Evolutionary conservation across 73 alveolate genomes (phyloP).

Genomic region (Breviolum minutum): DNA sequence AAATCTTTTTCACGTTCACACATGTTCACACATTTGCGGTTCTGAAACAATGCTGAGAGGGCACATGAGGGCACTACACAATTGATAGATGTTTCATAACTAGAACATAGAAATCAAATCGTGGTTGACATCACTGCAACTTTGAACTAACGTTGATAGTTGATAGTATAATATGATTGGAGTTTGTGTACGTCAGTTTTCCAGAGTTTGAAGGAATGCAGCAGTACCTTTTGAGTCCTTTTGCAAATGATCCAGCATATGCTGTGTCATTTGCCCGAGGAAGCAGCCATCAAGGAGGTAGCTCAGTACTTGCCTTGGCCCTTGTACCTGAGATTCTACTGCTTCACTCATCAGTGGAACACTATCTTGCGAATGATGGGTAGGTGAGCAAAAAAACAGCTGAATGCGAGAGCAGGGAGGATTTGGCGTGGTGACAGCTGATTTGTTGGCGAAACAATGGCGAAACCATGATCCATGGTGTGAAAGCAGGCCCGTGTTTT

Average conservation of each 20-base stretch:
- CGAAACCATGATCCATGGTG: background rate
- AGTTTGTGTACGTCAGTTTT: background rate
- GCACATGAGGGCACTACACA: too few species aligned
- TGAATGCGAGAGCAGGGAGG: background rate
- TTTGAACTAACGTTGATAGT: background rate
- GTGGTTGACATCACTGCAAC: too few species aligned
- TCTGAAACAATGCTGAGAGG: too few species aligned
- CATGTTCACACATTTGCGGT: too few species aligned
- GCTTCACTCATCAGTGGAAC: background rate
- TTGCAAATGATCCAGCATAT: background rate
- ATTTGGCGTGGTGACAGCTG: background rate
- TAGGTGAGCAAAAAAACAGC: background rate
- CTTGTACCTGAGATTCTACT: background rate
- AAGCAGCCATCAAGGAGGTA: conserved; percentile 1
- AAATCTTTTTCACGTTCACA: too few species aligned
- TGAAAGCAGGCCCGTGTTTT: background rate
- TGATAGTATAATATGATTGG: background rate
- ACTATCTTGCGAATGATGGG: background rate
- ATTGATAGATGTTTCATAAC: too few species aligned
- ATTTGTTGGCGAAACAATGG: background rate
- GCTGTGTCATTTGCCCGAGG: background rate
- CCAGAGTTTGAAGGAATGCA: background rate
- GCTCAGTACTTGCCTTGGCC: conserved; percentile 15
- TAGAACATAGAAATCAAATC: too few species aligned
- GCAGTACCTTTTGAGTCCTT: background rate